Evolutionary conservation across 805 yeast genomes (phyloP).

Genomic region (Yarrowia hollandica): DNA sequence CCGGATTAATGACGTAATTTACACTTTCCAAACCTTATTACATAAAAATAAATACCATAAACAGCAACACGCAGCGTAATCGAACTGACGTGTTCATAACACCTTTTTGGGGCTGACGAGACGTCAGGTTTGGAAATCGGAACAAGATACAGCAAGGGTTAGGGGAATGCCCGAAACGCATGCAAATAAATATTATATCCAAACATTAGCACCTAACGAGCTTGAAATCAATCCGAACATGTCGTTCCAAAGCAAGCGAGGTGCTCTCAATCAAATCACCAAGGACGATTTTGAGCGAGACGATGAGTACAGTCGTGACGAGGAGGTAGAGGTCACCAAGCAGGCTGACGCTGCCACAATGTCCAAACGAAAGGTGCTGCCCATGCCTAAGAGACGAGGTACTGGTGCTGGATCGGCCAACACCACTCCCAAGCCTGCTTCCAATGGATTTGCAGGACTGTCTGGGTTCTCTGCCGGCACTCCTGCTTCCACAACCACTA

Average conservation of each 20-base stretch:
- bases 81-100: too few relatives aligned
- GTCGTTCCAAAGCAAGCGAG: conserved; percentile 50
- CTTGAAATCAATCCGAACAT: background rate
- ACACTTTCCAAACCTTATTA: too few relatives aligned
- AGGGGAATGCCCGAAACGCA: background rate
- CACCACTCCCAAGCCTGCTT: background rate
- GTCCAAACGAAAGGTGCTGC: conserved; percentile 68
- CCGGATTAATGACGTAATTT: too few relatives aligned
- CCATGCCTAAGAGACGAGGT: conserved; percentile 37
- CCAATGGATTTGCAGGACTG: background rate
- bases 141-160: too few relatives aligned
- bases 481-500: background rate
- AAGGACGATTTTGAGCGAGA: conserved; percentile 48
- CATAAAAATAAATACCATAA: too few relatives aligned
- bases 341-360: conserved; percentile 61
- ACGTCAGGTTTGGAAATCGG: too few relatives aligned
- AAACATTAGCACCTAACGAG: background rate
- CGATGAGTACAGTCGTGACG: conserved; percentile 46
- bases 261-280: conserved; percentile 63
- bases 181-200: conserved; percentile 1
- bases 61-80: too few relatives aligned
- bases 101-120: background rate
- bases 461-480: conserved; percentile 20
- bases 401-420: conserved; percentile 1
- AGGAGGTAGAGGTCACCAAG: conserved; percentile 40